Base-by-base conservation (phyloP, 495 filamentous ascomycete species). In the Xylaria palmicola region DNA sequence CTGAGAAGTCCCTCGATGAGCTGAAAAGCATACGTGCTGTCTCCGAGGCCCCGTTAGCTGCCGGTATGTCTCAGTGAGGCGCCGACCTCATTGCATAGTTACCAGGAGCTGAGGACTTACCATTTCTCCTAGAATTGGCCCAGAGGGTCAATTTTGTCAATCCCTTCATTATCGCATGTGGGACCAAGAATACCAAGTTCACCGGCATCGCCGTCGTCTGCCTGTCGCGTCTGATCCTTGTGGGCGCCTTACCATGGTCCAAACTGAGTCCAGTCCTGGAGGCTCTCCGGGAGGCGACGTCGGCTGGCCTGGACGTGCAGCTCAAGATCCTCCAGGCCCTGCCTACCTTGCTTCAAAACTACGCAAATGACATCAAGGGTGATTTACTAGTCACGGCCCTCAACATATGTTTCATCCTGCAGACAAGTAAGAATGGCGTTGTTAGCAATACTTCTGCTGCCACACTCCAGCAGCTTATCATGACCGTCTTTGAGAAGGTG, bases 361-460 rank as follows among this genome's bases (percentile, higher is more conserved):
- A 97, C 76, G 86, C 90, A 0, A 83, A 83, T 57, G 88, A 93
- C 43, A 74, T 98, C 27, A 86, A 86, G 52, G 91, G 89, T 3
- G 88, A 93, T 51, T 81, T 97, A 15, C 81, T 98, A 37, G 88
- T 87, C 32, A 89, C 83, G 26, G 86, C 89, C 3, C 79, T 98
- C 63, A 89, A 95, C 69, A 90, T 97, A 72, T 98, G 94, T 73
- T 92, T 92, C 36, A 88, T 89, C 48, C 72, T 98, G 44, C 92
- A 97, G 73, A 86, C 85, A 27, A 92, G 90, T 72, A 98, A 97
- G 75, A 93, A 88, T 74, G 86, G 86, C 30, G 90, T 95, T 24
- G 92, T 98, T 64, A 93, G 92, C 62, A 95, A 94, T 61, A 97
- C 94, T 1, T 93, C 94, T 17, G 91, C 93, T 27, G 94, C 94